phyloP scores from a whole-genome alignment of 2,329 filamentous ascomycete genomes.

The Pestalotiopsis sp. region DNA sequence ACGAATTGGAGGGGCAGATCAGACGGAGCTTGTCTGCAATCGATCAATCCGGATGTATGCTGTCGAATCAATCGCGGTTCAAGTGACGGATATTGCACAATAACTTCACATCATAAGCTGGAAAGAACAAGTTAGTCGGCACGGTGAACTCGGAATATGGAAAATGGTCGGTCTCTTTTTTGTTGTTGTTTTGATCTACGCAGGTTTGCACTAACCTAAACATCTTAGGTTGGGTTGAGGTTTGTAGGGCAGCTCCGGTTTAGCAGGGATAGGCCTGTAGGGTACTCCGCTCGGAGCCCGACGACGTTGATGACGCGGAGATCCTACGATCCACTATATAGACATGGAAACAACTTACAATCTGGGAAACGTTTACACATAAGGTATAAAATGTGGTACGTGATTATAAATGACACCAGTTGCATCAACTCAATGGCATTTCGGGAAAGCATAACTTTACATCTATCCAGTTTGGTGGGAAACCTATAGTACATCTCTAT shows the following conservation, averaged over 20 bases:
- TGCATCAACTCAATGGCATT: no score
- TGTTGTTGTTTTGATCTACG: not conserved
- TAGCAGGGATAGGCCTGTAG: not conserved
- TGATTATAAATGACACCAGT: no score
- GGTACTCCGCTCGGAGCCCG: not conserved
- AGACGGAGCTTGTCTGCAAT: not conserved
- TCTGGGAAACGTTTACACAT: not conserved
- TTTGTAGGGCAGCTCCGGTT: not conserved
- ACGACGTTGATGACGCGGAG: not conserved
- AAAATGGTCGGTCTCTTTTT: not conserved
- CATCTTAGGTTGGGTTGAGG: not conserved
- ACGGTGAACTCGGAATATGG: not conserved
- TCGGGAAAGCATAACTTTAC: no score
- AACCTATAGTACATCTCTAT: no score
- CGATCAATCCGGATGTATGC: not conserved
- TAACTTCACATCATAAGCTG: not conserved
- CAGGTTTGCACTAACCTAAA: not conserved
- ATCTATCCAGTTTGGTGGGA: no score
- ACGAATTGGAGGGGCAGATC: not conserved
- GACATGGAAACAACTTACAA: not conserved
- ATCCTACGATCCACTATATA: not conserved
- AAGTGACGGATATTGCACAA: not conserved
- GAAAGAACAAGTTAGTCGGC: not conserved
- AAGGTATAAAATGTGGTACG: no score
- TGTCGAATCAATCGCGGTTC: not conserved